Percentiles rank a stretch among this genome's conserved stretches.
These are phyloP conservation scores for Acmispon strigosus DNA, from an alignment of 306 rosid species.

Conservation along the genomic window DNA sequence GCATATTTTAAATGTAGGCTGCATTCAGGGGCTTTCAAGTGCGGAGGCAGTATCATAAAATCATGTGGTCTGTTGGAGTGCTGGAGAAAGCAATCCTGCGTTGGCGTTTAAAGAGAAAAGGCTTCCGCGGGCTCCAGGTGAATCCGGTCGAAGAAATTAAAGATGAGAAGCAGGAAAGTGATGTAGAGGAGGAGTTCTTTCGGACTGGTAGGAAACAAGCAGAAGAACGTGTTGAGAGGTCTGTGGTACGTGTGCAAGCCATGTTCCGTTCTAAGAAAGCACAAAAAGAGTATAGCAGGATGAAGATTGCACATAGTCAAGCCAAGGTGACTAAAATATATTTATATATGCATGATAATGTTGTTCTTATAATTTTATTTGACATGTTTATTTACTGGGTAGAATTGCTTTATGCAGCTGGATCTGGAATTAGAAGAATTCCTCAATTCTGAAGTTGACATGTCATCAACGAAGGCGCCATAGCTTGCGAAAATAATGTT, in stretches of 20 bases:
- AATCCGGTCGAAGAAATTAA: constrained; percentile 27
- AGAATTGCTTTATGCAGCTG: constrained; percentile 50
- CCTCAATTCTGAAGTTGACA: constrained; percentile 39
- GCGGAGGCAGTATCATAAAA: constrained; percentile 75
- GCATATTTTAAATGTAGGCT: constrained; percentile 53
- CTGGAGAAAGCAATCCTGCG: constrained; percentile 87
- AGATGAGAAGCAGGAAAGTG: constrained; percentile 46
- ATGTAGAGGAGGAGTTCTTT: constrained; percentile 72
- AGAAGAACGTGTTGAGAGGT: constrained; percentile 71
- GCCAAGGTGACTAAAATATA: constrained; percentile 44
- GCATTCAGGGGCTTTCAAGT: constrained; percentile 77
- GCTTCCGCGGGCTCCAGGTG: constrained; percentile 89
- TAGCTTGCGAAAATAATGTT: constrained; percentile 13
- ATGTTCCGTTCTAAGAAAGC: constrained; percentile 96
- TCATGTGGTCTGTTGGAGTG: constrained; percentile 93
- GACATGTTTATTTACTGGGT: constrained; percentile 4
- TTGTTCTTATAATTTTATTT: neutral
- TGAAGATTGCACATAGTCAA: constrained; percentile 65
- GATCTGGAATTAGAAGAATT: constrained; percentile 52
- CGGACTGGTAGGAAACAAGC: constrained; percentile 70
- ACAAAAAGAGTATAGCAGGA: constrained; percentile 77
- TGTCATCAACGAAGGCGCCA: constrained; percentile 18
- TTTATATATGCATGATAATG: neutral
- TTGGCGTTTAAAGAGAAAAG: constrained; percentile 88
- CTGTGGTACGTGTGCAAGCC: constrained; percentile 75